Base-by-base conservation (phyloP, 345 rosid species). In the Linum trigynum region DNA sequence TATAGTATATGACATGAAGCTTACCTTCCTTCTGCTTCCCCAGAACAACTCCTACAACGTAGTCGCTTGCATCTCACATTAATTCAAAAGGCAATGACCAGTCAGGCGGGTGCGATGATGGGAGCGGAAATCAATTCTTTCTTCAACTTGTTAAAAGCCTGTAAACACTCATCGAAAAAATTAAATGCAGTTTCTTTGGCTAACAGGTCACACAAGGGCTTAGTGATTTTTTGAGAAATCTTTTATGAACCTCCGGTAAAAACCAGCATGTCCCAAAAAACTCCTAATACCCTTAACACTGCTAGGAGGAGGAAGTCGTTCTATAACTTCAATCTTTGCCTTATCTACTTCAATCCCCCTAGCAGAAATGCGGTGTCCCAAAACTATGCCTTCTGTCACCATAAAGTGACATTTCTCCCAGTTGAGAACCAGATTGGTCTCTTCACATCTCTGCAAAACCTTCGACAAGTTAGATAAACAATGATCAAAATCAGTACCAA, bases 371-470 rank as follows among this genome's bases (percentile, higher is more conserved):
- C 0, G 3, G 5, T 55, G 58, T 14, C 58, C 58, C 58, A 55
- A 23, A 15, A 55, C 58, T 55, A 55, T 55, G 8, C 58, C 58
- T 3, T 55, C 5, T 55, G 16, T 55, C 7, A 55, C 14, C 16
- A 55, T 55, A n/a, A 55, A 55, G n/a, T 55, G 58, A n/a, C 58
- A 55, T 55, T 55, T 55, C 3, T 55, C 58, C 58, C 58, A 55
- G n/a, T 55, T 55, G 8, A 55, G 58, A 10, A 55, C 58, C 15
- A 55, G 0, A 2, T 23, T 55, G 5, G 0, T 55, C 14, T 55
- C 58, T 55, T 55, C 58, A 23, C 58, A 10, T 7, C 35, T 10
- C 58, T 55, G 23, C 35, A 55, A 23, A 14, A 55, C 58, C 5
- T 2, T 7, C 5, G 16, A 10, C 14, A 55, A 23, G n/a, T 55